phyloP scores from a whole-genome alignment of 176 grass and related monocot genomes.

The Avena eriantha region DNA sequence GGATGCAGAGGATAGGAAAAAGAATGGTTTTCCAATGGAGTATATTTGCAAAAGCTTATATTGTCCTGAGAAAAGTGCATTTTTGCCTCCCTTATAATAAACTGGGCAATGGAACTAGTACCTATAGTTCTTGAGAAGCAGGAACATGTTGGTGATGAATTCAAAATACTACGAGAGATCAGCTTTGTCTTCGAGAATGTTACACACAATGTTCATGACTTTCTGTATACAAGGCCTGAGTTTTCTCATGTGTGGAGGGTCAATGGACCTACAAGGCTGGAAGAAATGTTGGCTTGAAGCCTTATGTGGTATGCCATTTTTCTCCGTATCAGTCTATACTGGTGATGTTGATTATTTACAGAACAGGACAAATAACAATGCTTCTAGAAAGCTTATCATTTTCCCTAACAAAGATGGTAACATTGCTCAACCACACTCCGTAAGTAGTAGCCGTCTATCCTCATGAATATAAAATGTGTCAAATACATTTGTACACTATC shows the following conservation, averaged over 20 bases:
- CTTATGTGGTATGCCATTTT: slow-evolving; percentile 62
- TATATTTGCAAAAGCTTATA: slow-evolving; percentile 67
- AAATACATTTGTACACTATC: background rate
- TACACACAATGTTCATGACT: no score
- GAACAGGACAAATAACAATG: slow-evolving; percentile 61
- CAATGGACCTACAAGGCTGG: slow-evolving; percentile 61
- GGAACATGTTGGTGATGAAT: no score
- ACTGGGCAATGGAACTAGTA: no score
- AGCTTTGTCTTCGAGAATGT: no score
- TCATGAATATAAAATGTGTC: background rate
- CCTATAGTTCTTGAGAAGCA: no score
- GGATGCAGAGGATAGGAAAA: slow-evolving; percentile 56
- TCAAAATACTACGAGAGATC: no score
- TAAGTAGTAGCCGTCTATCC: slow-evolving; percentile 42
- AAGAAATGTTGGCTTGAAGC: slow-evolving; percentile 73
- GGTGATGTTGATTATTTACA: slow-evolving; percentile 77
- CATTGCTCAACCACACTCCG: slow-evolving; percentile 50
- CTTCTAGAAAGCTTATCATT: slow-evolving; percentile 66
- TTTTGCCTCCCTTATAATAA: no score
- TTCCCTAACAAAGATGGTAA: slow-evolving; percentile 79
- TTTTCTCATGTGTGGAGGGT: slow-evolving; percentile 49
- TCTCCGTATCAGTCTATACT: slow-evolving; percentile 63
- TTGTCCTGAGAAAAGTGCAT: slow-evolving; percentile 28
- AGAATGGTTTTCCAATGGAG: slow-evolving; percentile 54
- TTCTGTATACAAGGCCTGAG: no score